A percentile compares a stretch with the other conserved stretches of the same genome.
Conservation (phyloP, 352 stramenopile genomes). For the Pythium pectinolyticum region DNA sequence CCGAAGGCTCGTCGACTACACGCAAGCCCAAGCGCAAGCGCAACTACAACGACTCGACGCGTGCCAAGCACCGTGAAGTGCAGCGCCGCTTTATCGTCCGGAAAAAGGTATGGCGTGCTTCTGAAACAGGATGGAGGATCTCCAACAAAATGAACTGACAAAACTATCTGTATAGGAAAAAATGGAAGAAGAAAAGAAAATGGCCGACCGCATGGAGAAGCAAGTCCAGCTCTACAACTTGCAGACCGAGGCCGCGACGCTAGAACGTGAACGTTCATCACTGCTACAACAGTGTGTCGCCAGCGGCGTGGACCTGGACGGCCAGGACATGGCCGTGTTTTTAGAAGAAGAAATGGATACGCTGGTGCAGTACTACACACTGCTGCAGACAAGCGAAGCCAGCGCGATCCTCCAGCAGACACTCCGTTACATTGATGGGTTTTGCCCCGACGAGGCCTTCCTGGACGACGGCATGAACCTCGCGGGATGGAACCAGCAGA, state of each 20-base stretch:
- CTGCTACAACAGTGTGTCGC: slow-evolving; percentile 34
- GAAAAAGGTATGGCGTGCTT: too few species aligned
- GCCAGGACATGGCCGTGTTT: slow-evolving; percentile 29
- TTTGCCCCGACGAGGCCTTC: slow-evolving; percentile 32
- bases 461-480: slow-evolving; percentile 20
- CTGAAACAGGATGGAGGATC: too few species aligned
- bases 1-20: slow-evolving; percentile 3
- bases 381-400: slow-evolving; percentile 24
- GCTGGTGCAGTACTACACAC: slow-evolving; percentile 29
- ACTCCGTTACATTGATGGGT: slow-evolving; percentile 34
- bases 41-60: slow-evolving; percentile 29
- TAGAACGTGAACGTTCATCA: slow-evolving; percentile 27
- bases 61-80: slow-evolving; percentile 35
- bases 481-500: slow-evolving; percentile 28
- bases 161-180: too few species aligned
- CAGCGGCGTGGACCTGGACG: slow-evolving; percentile 25
- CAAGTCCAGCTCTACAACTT: slow-evolving; percentile 24
- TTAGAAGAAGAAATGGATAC: slow-evolving; percentile 31
- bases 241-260: slow-evolving; percentile 16
- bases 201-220: slow-evolving; percentile 27
- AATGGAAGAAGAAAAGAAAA: slow-evolving; percentile 27
- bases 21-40: slow-evolving; percentile 28
- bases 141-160: too few species aligned
- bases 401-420: slow-evolving; percentile 31
- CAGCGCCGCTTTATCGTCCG: slow-evolving; percentile 32